Base-by-base conservation (phyloP, 1,284 basidiomycete species). In the Puccinia coronata region DNA sequence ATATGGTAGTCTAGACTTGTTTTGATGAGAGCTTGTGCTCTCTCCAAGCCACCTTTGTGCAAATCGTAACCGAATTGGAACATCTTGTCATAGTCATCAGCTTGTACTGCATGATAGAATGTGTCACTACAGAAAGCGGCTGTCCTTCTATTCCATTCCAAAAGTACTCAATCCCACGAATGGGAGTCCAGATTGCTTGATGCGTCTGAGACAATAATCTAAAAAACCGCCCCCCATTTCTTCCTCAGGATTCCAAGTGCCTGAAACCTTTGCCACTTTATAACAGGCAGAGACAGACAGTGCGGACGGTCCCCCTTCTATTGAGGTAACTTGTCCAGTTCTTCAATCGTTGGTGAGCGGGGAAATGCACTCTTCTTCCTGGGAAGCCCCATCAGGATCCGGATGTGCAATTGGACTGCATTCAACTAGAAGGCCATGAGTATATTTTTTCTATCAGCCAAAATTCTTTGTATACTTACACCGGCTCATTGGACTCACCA, bases 111-210 rank as follows among this genome's bases (percentile, higher is more conserved):
- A 9, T 57, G 23, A 51, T 73, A 39, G 28, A 73, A 73, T 36
- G 51, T 73, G 51, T 73, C 71, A 16, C 3, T 39, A 28, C 25
- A 36, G n/a, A 47, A 73, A n/a, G 34, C 71, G 6, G n/a, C 34
- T 11, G 49, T 73, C 28, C 71, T 53, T 18, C 49, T 49, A 31
- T 73, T 73, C 71, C 71, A 73, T 51, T 73, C 71, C 39, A n/a
- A 23, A 11, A n/a, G 28, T 55, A 31, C 71, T 73, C 16, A 73
- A 16, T 55, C 51, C 70, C 28, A 72, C n/a, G 11, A 55, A 73
- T 4, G 71, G 71, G 39, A 73, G 47, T 2, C 71, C 71, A 20
- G 53, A 73, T 73, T 73, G 49, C 16, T n/a, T 73, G 14, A 36
- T 11, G 11, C 71, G 34, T 36, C 39, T 49, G 4, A 55, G 31